Evolutionary conservation across 257 asterid species (phyloP), one percentile per base, ranked within the genome.

Genomic region (Linderniella brevidens): DNA sequence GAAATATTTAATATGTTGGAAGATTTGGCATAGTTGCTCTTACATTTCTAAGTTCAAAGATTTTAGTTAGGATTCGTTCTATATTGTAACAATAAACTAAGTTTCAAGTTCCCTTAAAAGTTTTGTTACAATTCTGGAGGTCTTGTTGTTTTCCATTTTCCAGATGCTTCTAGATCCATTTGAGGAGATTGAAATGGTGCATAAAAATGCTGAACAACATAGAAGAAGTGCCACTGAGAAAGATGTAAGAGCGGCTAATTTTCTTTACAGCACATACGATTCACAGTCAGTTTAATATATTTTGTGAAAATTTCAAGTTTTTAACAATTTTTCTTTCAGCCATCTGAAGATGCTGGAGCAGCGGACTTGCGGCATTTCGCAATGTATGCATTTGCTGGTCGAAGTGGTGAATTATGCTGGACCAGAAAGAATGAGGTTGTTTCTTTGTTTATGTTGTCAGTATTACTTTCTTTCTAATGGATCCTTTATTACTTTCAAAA

Each of bases 211-310:
- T 10, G 99, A 90, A 68, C 85, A 85, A 60, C 99, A 90, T 53
- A 72, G 99, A 68, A 86, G 99, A 73, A 90, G 92, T 64, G 94
- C 99, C 48, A 75, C 68, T 6, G 99, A 90, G 68, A 79, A 77
- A 60, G 96, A 90, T 60, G 99, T 90, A 76, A 77, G 90, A 50
- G 58, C 64, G 12, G 17, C 7, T 58, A 16, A 36, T 50, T 42
- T 57, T 55, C 10, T 11, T 18, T 13, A 17, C 11, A 37, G 13
- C 15, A 13, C 43, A 39, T 10, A 13, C 43, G 13, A 39, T 13
- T 39, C 4, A 25, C 32, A 25, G 32, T 25, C 32, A 25, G 4
- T 25, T 25, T 6, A 2, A 6, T 2, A 2, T 25, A 25, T 25
- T 25, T 2, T 2, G 32, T 3, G 32, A 6, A 25, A 25, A 25